These are phyloP conservation scores for Deinandra increscens DNA, from an alignment of 129 eudicot species.

Conservation along the genomic window DNA sequence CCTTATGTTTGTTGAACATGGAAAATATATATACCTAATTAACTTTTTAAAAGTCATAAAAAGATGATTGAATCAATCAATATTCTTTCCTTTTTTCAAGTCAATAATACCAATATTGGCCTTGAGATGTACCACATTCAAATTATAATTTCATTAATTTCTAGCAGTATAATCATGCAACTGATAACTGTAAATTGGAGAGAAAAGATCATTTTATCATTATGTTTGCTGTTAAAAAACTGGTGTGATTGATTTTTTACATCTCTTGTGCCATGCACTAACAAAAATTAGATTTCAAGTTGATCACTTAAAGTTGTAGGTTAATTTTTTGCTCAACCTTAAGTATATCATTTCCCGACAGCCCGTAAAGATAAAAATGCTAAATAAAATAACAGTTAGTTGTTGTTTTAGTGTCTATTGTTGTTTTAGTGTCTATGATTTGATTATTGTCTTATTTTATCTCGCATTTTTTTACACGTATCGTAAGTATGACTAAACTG, in stretches of 20 bases:
- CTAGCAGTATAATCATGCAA: not conserved
- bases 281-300: not conserved
- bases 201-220: not conserved
- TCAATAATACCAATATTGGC: constrained; percentile 30
- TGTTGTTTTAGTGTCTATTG: no score
- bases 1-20: constrained; percentile 32
- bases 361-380: no score
- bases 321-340: no score
- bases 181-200: not conserved
- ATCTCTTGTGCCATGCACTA: not conserved
- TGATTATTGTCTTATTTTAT: no score
- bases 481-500: no score
- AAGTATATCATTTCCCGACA: no score
- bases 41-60: constrained; percentile 33
- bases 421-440: no score
- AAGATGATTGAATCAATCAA: constrained; percentile 36
- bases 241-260: not conserved
- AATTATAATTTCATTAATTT: not conserved
- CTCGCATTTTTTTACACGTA: no score
- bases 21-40: constrained; percentile 26
- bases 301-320: not conserved
- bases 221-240: not conserved
- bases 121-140: constrained; percentile 11
- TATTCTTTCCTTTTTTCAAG: constrained; percentile 8
- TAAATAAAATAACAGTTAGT: no score